phyloP scores from a whole-genome alignment of 2,329 filamentous ascomycete genomes.

The Madurella fahalii region DNA sequence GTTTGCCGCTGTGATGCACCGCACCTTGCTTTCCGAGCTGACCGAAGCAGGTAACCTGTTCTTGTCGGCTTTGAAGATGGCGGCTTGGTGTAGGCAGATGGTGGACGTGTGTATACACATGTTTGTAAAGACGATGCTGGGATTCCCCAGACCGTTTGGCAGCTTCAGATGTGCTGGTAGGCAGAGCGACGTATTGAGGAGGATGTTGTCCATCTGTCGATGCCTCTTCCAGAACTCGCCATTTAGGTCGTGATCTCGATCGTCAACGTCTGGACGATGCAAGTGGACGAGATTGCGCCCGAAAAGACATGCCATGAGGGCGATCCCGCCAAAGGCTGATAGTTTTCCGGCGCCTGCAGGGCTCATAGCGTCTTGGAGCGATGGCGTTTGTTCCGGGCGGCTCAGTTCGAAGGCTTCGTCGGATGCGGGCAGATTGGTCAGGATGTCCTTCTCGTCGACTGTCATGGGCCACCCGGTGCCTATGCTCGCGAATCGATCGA shows the following conservation, averaged over 20 bases:
- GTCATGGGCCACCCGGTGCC: constrained; percentile 97
- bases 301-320: constrained; percentile 84
- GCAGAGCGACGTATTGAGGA: constrained; percentile 80
- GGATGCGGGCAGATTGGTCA: constrained; percentile 76
- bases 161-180: constrained; percentile 79
- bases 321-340: constrained; percentile 73
- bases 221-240: constrained; percentile 96
- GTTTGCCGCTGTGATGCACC: constrained; percentile 88
- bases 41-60: constrained; percentile 73
- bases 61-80: constrained; percentile 95
- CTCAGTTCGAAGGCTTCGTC: constrained; percentile 84
- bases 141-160: constrained; percentile 67
- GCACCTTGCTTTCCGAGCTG: constrained; percentile 82
- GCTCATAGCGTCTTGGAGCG: constrained; percentile 65
- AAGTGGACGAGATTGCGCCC: constrained; percentile 88
- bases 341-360: constrained; percentile 69
- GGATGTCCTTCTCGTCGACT: constrained; percentile 85
- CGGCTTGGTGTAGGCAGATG: constrained; percentile 96
- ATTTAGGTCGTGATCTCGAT: constrained; percentile 81
- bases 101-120: constrained; percentile 97
- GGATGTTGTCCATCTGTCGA: constrained; percentile 79
- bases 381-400: constrained; percentile 66
- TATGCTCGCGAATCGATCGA: constrained; percentile 90
- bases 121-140: constrained; percentile 89
- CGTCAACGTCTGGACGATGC: constrained; percentile 77